Evolutionary conservation across 768 basidiomycete genomes (phyloP), one percentile per base, ranked within the genome.

Genomic region (Suillus spraguei): DNA sequence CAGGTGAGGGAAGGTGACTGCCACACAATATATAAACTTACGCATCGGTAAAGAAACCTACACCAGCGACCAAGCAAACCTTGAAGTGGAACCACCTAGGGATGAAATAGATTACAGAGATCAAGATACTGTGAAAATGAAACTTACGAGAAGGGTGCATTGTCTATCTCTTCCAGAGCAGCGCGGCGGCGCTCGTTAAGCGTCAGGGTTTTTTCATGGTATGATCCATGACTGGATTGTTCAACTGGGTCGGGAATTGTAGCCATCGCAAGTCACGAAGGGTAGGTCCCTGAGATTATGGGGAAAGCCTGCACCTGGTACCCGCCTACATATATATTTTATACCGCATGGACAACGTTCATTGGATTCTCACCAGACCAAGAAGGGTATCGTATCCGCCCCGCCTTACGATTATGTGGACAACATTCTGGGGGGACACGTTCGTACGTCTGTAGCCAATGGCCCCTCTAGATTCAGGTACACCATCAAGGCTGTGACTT

Each of bases 1-100:
- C 20, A 35, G 5, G 46, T 42, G 33, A 52, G 17, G 11, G 20
- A 10, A 38, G 10, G 36, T 62, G 32, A 20, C 53, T 20, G 1
- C 11, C 13, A 53, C 42, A 55, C 41, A 11, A 38, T 53, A 61
- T 28, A n/a, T 52, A 9, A 1, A 75, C 84, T 68, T 67, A 87
- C 85, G 89, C 87, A 78, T 92, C 94, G 56, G 94, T 94, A 81
- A 95, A 96, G 83, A 96, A 95, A 33, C 94, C 94, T 11, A 90
- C 90, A 68, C 94, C 92, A 3, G 92, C 79, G 13, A 85, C 84
- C 62, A 86, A 66, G 68, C 85, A 86, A 65, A 88, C 83, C 75
- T 93, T 94, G 62, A 89, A 87, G 69, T 95, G 94, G 80, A 94
- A 95, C 87, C 89, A 91, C 8, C 90, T 91, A 62, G 2, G 44